A percentile compares a stretch with the other conserved stretches of the same genome.
phyloP scores from a whole-genome alignment of 805 yeast genomes.

The Saccharomycopsis microspora region DNA sequence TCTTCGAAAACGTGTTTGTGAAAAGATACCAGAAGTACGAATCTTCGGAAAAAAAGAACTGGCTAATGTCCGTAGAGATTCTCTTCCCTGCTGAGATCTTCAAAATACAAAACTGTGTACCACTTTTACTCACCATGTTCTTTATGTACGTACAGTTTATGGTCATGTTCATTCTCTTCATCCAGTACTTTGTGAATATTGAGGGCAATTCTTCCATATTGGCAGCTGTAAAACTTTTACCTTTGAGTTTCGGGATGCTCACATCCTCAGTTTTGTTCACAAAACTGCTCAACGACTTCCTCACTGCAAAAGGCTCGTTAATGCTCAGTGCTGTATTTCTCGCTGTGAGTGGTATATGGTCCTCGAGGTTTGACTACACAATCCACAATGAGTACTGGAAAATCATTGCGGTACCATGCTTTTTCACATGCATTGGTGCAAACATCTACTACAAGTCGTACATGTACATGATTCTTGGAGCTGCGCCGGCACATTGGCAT shows the following conservation, averaged over 20 bases:
- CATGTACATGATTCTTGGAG: conserved; percentile 21
- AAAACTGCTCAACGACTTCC: conserved; percentile 6
- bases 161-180: conserved; percentile 17
- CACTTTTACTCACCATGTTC: conserved; percentile 18
- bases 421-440: conserved; percentile 20
- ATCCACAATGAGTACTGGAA: conserved; percentile 9
- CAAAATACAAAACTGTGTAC: conserved; percentile 20
- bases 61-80: conserved; percentile 18
- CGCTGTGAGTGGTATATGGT: conserved; percentile 15
- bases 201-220: conserved; percentile 23
- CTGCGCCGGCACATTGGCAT: conserved; percentile 27
- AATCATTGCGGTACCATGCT: conserved; percentile 8
- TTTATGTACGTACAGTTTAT: conserved; percentile 19
- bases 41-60: conserved; percentile 2
- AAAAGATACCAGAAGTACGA: conserved; percentile 14
- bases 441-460: conserved; percentile 27
- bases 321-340: not conserved
- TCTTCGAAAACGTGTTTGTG: conserved; percentile 23
- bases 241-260: conserved; percentile 23
- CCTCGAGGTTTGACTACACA: conserved; percentile 4
- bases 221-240: conserved; percentile 27
- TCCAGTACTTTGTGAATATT: conserved; percentile 22
- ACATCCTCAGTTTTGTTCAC: conserved; percentile 22
- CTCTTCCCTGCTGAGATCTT: conserved; percentile 23
- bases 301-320: not conserved